These are phyloP conservation scores for Fusarium sp. DNA, from an alignment of 2,329 filamentous ascomycete genomes.

Conservation along the genomic window DNA sequence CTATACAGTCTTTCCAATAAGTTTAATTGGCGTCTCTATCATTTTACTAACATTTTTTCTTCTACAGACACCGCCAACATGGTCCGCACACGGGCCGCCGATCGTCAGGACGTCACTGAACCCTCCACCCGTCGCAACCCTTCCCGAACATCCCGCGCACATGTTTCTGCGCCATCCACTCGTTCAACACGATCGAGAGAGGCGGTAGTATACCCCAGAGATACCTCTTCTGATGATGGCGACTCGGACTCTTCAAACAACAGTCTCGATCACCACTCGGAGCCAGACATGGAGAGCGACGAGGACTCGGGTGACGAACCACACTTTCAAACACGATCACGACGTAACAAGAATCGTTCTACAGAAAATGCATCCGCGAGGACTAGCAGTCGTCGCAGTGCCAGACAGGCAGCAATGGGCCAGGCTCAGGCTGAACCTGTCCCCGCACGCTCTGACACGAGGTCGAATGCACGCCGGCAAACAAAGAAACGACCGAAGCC, in stretches of 20 bases:
- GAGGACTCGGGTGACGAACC: conserved; percentile 7
- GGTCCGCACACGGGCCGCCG: conserved; percentile 46
- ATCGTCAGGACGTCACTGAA: conserved; percentile 18
- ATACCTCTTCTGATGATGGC: conserved; percentile 26
- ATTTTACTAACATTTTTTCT: conserved; percentile 17
- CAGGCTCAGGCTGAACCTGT: neutral
- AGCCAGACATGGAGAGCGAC: conserved; percentile 28
- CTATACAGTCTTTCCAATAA: neutral
- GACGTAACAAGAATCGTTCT: neutral
- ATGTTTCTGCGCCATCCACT: conserved; percentile 16
- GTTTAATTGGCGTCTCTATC: no score
- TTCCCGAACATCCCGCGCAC: conserved; percentile 29
- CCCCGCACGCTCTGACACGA: neutral
- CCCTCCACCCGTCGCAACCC: conserved; percentile 39
- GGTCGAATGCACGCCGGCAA: conserved; percentile 1
- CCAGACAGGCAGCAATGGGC: conserved; percentile 26
- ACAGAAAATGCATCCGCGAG: neutral
- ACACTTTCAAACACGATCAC: conserved; percentile 14
- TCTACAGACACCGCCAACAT: conserved; percentile 32
- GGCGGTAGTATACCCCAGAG: conserved; percentile 7
- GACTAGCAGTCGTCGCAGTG: conserved; percentile 18
- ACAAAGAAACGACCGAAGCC: conserved; percentile 33
- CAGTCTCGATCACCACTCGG: conserved; percentile 10
- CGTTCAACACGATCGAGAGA: conserved; percentile 34
- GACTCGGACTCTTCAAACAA: conserved; percentile 21